Evolutionary conservation across 2,329 filamentous ascomycete species (phyloP).

Genomic region (Neofusicoccum ribis): DNA sequence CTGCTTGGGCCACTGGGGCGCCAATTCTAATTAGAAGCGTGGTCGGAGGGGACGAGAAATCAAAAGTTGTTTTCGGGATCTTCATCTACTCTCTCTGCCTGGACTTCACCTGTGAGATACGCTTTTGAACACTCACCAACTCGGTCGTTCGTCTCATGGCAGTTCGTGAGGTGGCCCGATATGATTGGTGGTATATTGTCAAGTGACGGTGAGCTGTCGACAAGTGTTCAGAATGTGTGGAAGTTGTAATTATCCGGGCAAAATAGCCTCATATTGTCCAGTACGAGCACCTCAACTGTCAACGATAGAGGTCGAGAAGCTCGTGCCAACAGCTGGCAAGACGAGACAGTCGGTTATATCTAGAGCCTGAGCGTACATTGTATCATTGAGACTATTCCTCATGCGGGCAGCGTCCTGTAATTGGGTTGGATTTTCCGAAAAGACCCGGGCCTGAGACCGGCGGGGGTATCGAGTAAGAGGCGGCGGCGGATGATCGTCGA

Average conservation of each 20-base stretch:
- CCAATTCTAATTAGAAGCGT: neutral
- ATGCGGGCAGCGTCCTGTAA: neutral
- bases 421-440: neutral
- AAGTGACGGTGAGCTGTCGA: too few relatives aligned
- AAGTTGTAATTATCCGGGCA: too few relatives aligned
- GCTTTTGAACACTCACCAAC: too few relatives aligned
- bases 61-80: neutral
- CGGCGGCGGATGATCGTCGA: neutral
- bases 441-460: neutral
- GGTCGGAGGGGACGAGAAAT: neutral
- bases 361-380: neutral
- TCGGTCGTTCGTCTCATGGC: too few relatives aligned
- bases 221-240: too few relatives aligned
- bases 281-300: neutral
- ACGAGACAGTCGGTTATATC: neutral
- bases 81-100: neutral
- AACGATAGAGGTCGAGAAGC: neutral
- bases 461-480: neutral
- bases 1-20: neutral
- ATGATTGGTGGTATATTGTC: too few relatives aligned
- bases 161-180: too few relatives aligned
- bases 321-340: conserved; percentile 12
- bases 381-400: neutral
- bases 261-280: too few relatives aligned
- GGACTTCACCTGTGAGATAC: neutral